A percentile compares a stretch with the other conserved stretches of the same genome.
Evolutionary conservation across 345 rosid genomes (phyloP).

Genomic region (Eucalyptus dawsonii): DNA sequence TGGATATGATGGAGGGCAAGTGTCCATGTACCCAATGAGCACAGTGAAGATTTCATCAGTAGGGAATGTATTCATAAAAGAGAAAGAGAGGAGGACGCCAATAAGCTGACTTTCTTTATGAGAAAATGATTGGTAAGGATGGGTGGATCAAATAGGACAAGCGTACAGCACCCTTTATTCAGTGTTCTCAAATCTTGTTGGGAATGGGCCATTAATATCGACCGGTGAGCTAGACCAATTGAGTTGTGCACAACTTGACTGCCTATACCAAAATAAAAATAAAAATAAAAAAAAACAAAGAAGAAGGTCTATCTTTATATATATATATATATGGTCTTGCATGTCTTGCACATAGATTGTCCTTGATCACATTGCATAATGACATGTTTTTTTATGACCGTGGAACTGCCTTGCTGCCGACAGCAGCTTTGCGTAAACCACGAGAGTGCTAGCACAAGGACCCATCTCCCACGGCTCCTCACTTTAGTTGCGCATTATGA

Average conservation of each 20-base stretch:
- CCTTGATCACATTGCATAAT: background rate
- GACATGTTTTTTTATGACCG: no score
- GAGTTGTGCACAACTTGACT: background rate
- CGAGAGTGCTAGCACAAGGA: no score
- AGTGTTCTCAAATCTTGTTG: background rate
- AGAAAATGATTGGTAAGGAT: background rate
- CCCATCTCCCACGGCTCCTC: no score
- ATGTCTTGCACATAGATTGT: background rate
- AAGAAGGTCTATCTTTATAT: background rate
- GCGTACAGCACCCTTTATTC: background rate
- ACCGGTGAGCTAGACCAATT: background rate
- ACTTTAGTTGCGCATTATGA: accelerated
- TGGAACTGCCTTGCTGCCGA: no score
- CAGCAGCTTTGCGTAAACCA: accelerated
- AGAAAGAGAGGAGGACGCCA: background rate
- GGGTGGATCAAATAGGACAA: background rate
- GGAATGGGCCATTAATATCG: background rate
- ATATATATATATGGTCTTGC: background rate
- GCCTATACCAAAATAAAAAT: background rate
- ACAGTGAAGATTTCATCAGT: background rate
- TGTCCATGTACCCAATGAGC: background rate
- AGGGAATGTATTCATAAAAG: background rate
- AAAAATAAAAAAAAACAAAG: background rate
- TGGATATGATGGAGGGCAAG: background rate
- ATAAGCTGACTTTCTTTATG: background rate